Evolutionary conservation across 2,329 filamentous ascomycete genomes (phyloP), one percentile per base, ranked within the genome.

Genomic region (Gremmenia infestans): DNA sequence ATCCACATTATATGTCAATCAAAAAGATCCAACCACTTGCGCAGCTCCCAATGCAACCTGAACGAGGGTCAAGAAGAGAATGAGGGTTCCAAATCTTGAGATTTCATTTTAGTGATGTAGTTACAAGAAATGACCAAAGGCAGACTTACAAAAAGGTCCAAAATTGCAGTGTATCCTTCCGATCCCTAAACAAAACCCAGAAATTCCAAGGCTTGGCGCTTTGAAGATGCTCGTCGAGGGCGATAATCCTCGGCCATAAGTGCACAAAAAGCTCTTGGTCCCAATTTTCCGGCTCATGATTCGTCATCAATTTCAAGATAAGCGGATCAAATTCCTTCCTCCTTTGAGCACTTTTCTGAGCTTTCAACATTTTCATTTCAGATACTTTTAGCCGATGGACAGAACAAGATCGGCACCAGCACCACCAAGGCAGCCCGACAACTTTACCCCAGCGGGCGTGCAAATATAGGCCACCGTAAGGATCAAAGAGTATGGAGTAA

Each of bases 121-220:
- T 4, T 49, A 32, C 9, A 32, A 42, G 23, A 28, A 28, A 9
- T 23, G 12, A 25, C 4, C n/a, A 8, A 14, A 28, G 1, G 6
- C 8, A 47, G 28, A 49, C 52, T 49, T 48, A 48, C 46, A 54
- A 14, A 37, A 54, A 54, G 2, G 52, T 54, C 52, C 52, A 54
- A n/a, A 48, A 54, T 42, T 49, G 52, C 23, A 54, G 22, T 23
- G 52, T 54, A 39, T 54, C 52, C n/a, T 43, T 37, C 12, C 40
- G 12, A 15, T 54, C 52, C 22, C 36, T 11, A 25, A 54, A 49
- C 5, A 54, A 25, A 6, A 54, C 52, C 52, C 52, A 54, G 46
- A 54, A 54, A 14, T 54, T 54, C 52, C 52, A 54, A n/a, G 52
- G 52, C 48, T 49, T 54, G 8, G 52, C 52, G 4, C 6, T 32